These are phyloP conservation scores for Hymenotorrendiella dingleyae DNA, from an alignment of 2,329 filamentous ascomycete genomes.

Conservation along the genomic window DNA sequence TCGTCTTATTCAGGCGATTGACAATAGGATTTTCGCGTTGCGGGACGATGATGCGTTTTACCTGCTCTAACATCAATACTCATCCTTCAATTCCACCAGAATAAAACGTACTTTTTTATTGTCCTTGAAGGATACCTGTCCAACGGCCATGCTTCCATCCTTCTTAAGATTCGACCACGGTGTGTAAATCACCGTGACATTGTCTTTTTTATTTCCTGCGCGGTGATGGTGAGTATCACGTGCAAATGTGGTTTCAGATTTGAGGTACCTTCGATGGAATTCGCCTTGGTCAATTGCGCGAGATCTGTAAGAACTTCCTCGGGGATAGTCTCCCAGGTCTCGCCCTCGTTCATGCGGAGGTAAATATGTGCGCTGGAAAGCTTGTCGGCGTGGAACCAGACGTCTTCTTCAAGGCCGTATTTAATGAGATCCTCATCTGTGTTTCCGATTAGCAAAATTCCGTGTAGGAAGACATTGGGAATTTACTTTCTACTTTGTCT, in stretches of 20 bases:
- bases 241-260: not conserved
- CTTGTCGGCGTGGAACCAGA: constrained; percentile 99
- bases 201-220: constrained; percentile 95
- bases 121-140: constrained; percentile 94
- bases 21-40: constrained; percentile 83
- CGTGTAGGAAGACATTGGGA: not conserved
- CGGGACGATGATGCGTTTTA: constrained; percentile 74
- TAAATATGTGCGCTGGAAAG: constrained; percentile 96
- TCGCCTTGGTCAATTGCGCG: constrained; percentile 96
- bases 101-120: constrained; percentile 53
- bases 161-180: constrained; percentile 97
- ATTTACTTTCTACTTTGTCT: constrained; percentile 93
- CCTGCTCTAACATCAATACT: no score
- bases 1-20: constrained; percentile 98
- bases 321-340: constrained; percentile 79
- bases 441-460: constrained; percentile 6
- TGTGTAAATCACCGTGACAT: constrained; percentile 93
- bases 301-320: constrained; percentile 73
- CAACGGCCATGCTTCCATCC: constrained; percentile 89
- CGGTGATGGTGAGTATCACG: constrained; percentile 13
- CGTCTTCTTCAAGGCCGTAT: constrained; percentile 88
- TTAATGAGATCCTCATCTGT: constrained; percentile 97
- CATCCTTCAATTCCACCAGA: no score
- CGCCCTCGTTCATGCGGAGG: constrained; percentile 71
- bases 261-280: constrained; percentile 80